Evolutionary conservation across 2,329 filamentous ascomycete genomes (phyloP).

Genomic region (Ceratocystis eucalypticola): DNA sequence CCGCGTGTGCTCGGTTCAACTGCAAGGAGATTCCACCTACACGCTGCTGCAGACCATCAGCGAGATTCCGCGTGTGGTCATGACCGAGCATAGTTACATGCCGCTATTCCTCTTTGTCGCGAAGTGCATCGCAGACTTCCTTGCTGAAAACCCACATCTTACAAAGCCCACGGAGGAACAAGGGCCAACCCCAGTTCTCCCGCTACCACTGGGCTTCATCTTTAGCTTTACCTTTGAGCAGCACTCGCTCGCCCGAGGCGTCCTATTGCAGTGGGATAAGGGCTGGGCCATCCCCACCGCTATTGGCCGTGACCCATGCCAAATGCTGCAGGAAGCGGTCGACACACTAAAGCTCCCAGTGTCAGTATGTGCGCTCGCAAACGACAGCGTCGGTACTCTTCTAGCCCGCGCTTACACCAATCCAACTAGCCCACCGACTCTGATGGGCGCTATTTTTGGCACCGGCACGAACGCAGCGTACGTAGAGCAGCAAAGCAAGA

Average conservation of each 20-base stretch:
- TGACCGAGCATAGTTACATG: constrained; percentile 26
- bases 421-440: constrained; percentile 52
- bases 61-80: constrained; percentile 22
- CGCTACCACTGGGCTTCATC: constrained; percentile 24
- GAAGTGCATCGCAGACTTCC: constrained; percentile 55
- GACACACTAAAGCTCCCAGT: constrained; percentile 56
- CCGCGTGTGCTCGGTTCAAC: constrained; percentile 25
- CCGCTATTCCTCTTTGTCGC: constrained; percentile 65
- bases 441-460: constrained; percentile 67
- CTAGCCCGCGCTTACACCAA: constrained; percentile 68
- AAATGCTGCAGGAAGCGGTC: constrained; percentile 56
- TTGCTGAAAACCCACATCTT: constrained; percentile 25
- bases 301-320: constrained; percentile 61
- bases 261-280: constrained; percentile 67
- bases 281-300: constrained; percentile 67
- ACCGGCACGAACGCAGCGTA: constrained; percentile 74
- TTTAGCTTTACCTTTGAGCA: constrained; percentile 59
- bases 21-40: constrained; percentile 52
- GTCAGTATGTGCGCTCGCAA: constrained; percentile 58
- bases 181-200: background rate
- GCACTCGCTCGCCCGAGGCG: constrained; percentile 57
- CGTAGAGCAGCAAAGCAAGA: constrained; percentile 59
- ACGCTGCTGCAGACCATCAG: constrained; percentile 48
- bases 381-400: constrained; percentile 68
- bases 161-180: background rate